These are phyloP conservation scores for Saturnispora besseyi DNA, from an alignment of 805 yeast species.

Conservation along the genomic window DNA sequence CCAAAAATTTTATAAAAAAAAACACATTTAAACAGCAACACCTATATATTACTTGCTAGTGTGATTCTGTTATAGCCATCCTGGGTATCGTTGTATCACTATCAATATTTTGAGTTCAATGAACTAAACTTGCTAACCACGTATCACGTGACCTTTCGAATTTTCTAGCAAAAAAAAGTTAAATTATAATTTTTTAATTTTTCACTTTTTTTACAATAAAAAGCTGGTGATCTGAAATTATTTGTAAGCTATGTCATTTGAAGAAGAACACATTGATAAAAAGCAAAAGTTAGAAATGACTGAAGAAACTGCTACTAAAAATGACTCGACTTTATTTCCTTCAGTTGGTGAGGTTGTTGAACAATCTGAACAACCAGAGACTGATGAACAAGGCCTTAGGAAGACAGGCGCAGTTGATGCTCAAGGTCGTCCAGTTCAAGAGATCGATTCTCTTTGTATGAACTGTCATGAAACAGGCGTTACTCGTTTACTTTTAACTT, in stretches of 20 bases:
- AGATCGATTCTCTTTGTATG: slow-evolving; percentile 92
- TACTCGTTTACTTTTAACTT: slow-evolving; percentile 75
- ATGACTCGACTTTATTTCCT: slow-evolving; percentile 38
- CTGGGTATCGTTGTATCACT: not conserved
- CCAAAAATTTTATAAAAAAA: not conserved
- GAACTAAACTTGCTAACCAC: too few species aligned
- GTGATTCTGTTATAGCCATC: not conserved
- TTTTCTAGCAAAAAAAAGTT: not conserved
- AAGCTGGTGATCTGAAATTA: not conserved
- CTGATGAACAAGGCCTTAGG: slow-evolving; percentile 28
- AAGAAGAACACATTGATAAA: slow-evolving; percentile 14
- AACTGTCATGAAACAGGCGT: slow-evolving; percentile 82
- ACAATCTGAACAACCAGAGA: slow-evolving; percentile 26
- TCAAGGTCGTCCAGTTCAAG: slow-evolving; percentile 91
- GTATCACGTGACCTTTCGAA: slow-evolving; percentile 7
- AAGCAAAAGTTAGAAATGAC: slow-evolving; percentile 23
- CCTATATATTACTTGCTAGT: not conserved
- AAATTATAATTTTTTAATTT: not conserved
- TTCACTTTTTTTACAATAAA: not conserved
- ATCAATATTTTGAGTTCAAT: not conserved
- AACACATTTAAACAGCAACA: not conserved
- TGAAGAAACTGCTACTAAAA: slow-evolving; percentile 10
- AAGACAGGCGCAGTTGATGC: slow-evolving; percentile 74
- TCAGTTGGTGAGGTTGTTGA: slow-evolving; percentile 56
- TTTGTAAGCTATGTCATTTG: not conserved